Base-by-base conservation (phyloP, 1,284 basidiomycete species). In the Apiotrichum domesticum region DNA sequence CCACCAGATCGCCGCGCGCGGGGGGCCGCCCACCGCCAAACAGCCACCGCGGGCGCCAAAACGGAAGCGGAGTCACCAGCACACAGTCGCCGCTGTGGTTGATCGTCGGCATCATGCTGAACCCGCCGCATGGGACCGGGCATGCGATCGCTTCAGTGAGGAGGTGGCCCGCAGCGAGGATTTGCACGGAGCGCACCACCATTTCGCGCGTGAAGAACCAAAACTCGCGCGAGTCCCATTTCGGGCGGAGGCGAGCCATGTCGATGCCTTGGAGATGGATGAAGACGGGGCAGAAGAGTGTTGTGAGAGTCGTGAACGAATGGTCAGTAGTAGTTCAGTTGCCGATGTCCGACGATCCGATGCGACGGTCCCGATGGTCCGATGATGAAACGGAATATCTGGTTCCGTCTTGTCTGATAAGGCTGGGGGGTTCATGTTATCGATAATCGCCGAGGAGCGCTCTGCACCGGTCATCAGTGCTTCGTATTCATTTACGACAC, bases 71-170 rank as follows among this genome's bases (percentile, higher is more conserved):
- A 35, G 80, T 78, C 46, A 85, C 78, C 41, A 82, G 77, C n/a
- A 77, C 69, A 40, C 66, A 66, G 53, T 72, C 68, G 21, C 71
- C 72, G 29, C 67, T 54, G 40, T 79, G 73, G 37, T 81, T 82
- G 52, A 94, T 79, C 0, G 90, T 93, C 3, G 90, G 89, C 33
- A 92, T 80, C 90, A 94, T 94, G 49, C 90, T 92, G n/a, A 86
- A 85, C 2, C 91, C 91, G 9, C 57, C 61, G 54, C 75, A 77
- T 10, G 47, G 47, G 35, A 49, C n/a, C 6, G 47, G 47, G 35
- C 35, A 39, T 3, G 15, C 47, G 15, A 49, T 9, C 4, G 5
- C 5, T 35, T 47, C 35, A 3, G 47, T 49, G 35, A 49, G 35
- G 15, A 49, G 21, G 35, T 49, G 47, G 2, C 35, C 47, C 6